Base-by-base conservation (phyloP, 2,329 filamentous ascomycete species). In the Phyllosticta paracitricarpa region DNA sequence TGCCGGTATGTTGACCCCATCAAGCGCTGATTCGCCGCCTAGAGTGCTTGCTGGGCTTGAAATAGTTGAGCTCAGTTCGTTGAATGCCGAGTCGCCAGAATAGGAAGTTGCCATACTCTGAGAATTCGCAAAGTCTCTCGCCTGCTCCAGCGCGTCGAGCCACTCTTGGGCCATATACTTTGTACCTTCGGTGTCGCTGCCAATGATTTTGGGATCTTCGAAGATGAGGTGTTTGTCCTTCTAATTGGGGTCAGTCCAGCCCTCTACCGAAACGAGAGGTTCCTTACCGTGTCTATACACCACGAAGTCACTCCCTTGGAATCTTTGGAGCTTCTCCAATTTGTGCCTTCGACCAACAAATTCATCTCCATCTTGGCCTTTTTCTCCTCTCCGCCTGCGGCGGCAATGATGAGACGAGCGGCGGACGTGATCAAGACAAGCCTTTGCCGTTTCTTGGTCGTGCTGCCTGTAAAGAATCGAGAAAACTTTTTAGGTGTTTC, bases 351-450 rank as follows among this genome's bases (percentile, higher is more conserved):
- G 2, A 82, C 81, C 22, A 96, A 78, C 26, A 99, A 80, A n/a
- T 89, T 90, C 40, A 99, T 84, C 67, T 99, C 94, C 68, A 90
- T 83, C 73, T 99, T 99, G 24, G 91, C 84, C 73, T 94, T 92
- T 77, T 99, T 99, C 71, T 97, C 93, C 65, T 96, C 94, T 0
- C 93, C 94, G 6, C 93, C 92, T 25, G 92, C 88, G 4, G 94
- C 89, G 12, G 91, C 93, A 69, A 99, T 82, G 56, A 99, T 86
- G 58, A 99, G 88, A 53, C 94, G 86, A 17, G 89, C 94, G 67
- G 89, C 91, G 0, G 91, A 95, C 2, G 94, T 99, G 59, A 99
- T 85, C 86, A 99, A 92, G 6, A 99, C 94, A 59, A 99, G 79
- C 55, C 94, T 84, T 72, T 96, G 91, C 65, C 92, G 83, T 76